Conservation (phyloP, 2,329 filamentous ascomycete species). For the Monosporascus ibericus region DNA sequence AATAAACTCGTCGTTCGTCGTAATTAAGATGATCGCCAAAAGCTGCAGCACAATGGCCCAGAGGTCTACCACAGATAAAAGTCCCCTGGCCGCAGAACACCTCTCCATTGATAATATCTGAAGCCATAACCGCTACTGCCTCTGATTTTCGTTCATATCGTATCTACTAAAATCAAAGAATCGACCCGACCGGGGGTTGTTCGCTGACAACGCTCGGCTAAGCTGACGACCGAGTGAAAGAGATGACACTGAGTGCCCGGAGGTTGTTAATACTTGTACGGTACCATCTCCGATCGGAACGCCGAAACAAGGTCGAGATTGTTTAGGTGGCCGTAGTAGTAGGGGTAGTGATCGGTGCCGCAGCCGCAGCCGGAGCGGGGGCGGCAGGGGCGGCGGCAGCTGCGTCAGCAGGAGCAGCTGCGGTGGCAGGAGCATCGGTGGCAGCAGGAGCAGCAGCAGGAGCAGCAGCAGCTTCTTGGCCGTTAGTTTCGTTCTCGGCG, state of each 20-base stretch:
- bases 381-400: conserved; percentile 18
- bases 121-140: conserved; percentile 21
- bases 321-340: conserved; percentile 27
- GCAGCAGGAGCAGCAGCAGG: conserved; percentile 24
- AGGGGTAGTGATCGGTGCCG: conserved; percentile 14
- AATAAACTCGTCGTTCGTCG: conserved; percentile 24
- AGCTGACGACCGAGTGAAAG: conserved; percentile 13
- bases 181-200: conserved; percentile 13
- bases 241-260: conserved; percentile 17
- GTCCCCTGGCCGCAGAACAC: conserved; percentile 12
- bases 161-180: conserved; percentile 25
- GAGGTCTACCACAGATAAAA: conserved; percentile 17
- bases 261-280: conserved; percentile 13
- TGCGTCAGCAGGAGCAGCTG: conserved; percentile 6
- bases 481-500: conserved; percentile 38
- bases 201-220: conserved; percentile 12
- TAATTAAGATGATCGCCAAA: conserved; percentile 26
- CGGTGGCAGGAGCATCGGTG: conserved; percentile 5
- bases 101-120: conserved; percentile 17
- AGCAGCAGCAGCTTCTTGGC: conserved; percentile 32
- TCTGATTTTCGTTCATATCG: conserved; percentile 18
- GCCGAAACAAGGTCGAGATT: conserved; percentile 4
- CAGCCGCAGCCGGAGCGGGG: conserved; percentile 8
- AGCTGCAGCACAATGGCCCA: conserved; percentile 14
- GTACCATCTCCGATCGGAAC: conserved; percentile 15